phyloP scores from a whole-genome alignment of 2,329 filamentous ascomycete species.

The Sphaerostilbella broomeana region DNA sequence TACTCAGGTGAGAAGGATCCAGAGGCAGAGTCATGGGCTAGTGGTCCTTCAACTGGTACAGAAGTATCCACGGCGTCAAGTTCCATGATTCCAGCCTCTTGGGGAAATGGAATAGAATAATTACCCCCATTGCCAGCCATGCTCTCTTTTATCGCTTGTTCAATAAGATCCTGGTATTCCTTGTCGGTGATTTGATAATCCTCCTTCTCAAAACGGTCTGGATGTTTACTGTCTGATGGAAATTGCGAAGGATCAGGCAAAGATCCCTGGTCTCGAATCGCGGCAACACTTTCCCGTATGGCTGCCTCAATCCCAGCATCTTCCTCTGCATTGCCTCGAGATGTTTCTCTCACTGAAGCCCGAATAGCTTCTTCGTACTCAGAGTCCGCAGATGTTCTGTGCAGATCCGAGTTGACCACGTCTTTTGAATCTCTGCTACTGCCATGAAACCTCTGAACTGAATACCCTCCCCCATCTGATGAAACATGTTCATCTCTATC shows the following conservation, averaged over 20 bases:
- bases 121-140: constrained; percentile 24
- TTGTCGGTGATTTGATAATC: constrained; percentile 47
- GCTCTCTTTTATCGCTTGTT: constrained; percentile 50
- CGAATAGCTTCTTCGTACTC: constrained; percentile 69
- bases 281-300: constrained; percentile 63
- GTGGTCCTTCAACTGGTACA: neutral
- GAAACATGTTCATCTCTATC: constrained; percentile 17
- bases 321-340: constrained; percentile 60
- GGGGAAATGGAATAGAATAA: constrained; percentile 12
- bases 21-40: neutral
- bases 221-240: constrained; percentile 19
- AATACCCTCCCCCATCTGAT: no score
- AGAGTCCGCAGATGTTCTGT: constrained; percentile 34
- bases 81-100: constrained; percentile 17
- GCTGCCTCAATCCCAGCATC: constrained; percentile 66
- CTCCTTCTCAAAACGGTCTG: constrained; percentile 31
- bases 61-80: constrained; percentile 12
- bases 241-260: constrained; percentile 20
- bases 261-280: constrained; percentile 35
- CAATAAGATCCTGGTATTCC: constrained; percentile 51
- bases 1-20: constrained; percentile 22
- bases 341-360: constrained; percentile 62
- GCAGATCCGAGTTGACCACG: constrained; percentile 42
- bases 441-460: no score
- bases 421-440: no score